Conservation (phyloP, 2,329 filamentous ascomycete species). For the Anisogramma anomala region DNA sequence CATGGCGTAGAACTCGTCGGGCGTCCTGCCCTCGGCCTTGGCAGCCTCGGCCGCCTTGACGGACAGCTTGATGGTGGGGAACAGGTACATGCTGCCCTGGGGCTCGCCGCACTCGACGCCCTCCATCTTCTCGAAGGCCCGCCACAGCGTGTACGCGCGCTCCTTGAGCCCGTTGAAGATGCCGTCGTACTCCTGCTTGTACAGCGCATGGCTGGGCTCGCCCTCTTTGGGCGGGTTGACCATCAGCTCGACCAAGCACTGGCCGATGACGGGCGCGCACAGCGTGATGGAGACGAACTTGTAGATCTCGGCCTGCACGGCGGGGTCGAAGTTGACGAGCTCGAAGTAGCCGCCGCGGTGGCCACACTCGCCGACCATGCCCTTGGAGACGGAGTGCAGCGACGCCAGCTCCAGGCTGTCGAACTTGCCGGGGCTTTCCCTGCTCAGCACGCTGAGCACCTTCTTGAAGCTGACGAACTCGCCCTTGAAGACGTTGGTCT, state of each 20-base stretch:
- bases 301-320: constrained; percentile 89
- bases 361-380: constrained; percentile 97
- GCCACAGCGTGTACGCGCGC: constrained; percentile 74
- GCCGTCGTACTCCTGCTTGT: constrained; percentile 70
- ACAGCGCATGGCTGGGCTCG: constrained; percentile 72
- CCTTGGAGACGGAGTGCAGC: constrained; percentile 89
- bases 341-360: constrained; percentile 98
- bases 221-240: constrained; percentile 84
- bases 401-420: constrained; percentile 81
- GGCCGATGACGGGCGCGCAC: constrained; percentile 87
- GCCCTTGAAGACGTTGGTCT: constrained; percentile 94
- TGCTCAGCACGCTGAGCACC: constrained; percentile 69
- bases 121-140: constrained; percentile 90
- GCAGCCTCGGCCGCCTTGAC: constrained; percentile 67
- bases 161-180: constrained; percentile 70
- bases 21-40: constrained; percentile 54
- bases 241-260: constrained; percentile 96
- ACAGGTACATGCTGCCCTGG: constrained; percentile 97
- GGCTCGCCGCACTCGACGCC: constrained; percentile 83
- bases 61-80: constrained; percentile 81
- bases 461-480: constrained; percentile 95
- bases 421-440: constrained; percentile 62
- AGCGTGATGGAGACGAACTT: constrained; percentile 97
- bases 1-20: constrained; percentile 94
- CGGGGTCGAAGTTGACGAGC: constrained; percentile 74